Evolutionary conservation across 192 early-diverging fungal species (phyloP).

Genomic region (Geranomyces variabilis): DNA sequence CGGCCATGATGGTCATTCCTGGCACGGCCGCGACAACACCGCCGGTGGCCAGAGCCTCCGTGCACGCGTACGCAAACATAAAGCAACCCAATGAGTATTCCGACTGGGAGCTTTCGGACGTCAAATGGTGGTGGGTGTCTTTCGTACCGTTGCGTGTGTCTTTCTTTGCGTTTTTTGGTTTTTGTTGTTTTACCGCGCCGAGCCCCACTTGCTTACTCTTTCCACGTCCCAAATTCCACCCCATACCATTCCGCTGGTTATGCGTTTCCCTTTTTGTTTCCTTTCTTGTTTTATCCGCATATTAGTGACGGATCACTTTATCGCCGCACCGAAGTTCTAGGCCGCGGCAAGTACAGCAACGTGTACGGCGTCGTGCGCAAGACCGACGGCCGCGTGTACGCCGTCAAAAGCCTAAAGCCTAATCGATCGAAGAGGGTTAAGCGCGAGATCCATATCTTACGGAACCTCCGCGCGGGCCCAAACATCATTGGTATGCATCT

Average conservation of each 20-base stretch:
- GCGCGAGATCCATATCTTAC: constrained; percentile 49
- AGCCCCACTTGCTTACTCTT: too few relatives aligned
- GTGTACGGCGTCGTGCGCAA: constrained; percentile 20
- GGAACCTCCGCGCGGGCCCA: constrained; percentile 44
- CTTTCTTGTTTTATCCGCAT: too few relatives aligned
- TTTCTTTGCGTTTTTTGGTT: too few relatives aligned
- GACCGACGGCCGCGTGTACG: background rate
- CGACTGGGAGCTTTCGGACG: constrained; percentile 1
- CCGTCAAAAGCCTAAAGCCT: constrained; percentile 44
- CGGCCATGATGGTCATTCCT: too few relatives aligned
- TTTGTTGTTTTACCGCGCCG: too few relatives aligned
- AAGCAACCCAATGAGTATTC: constrained; percentile 1
- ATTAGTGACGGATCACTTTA: constrained; percentile 15
- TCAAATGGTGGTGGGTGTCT: constrained; percentile 3
- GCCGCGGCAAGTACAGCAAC: constrained; percentile 21
- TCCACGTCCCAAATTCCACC: background rate
- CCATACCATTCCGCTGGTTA: background rate
- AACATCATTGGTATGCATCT: constrained; percentile 41
- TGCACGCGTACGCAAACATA: constrained; percentile 8
- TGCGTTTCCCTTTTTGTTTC: background rate
- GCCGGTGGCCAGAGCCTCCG: background rate
- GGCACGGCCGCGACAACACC: too few relatives aligned
- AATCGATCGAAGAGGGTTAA: constrained; percentile 34
- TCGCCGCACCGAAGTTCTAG: background rate
- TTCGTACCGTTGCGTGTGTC: background rate